Evolutionary conservation across 2,329 filamentous ascomycete genomes (phyloP).

Genomic region (Fusarium ramigenum): DNA sequence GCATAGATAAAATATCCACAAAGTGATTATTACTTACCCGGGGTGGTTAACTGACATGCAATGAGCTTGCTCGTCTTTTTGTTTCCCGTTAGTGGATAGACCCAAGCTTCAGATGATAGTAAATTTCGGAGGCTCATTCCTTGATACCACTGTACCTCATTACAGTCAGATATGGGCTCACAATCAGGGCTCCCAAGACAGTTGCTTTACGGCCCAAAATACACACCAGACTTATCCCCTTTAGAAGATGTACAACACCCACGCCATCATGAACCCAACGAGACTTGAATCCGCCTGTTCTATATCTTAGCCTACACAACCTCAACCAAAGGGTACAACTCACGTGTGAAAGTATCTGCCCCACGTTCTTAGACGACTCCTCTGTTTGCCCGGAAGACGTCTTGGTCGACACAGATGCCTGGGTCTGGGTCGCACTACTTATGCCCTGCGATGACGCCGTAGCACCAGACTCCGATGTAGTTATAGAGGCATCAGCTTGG

Average conservation of each 20-base stretch:
- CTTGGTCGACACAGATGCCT: not conserved
- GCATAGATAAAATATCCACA: not conserved
- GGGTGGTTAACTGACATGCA: accelerated
- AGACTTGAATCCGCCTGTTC: not conserved
- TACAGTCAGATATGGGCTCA: not conserved
- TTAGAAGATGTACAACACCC: not conserved
- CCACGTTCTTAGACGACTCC: not conserved
- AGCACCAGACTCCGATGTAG: not conserved
- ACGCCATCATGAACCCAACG: not conserved
- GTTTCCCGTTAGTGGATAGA: not conserved
- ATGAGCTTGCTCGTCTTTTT: not conserved
- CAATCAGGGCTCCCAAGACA: not conserved
- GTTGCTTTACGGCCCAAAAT: accelerated
- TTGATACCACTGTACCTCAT: not conserved
- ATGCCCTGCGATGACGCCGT: not conserved
- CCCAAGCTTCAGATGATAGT: not conserved
- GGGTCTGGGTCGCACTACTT: not conserved
- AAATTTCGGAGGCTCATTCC: accelerated
- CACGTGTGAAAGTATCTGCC: not conserved
- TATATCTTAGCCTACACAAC: not conserved
- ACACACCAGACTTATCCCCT: not conserved
- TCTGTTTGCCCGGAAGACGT: not conserved
- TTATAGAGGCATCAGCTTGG: not conserved
- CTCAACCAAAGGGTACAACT: not conserved
- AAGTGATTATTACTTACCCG: not conserved